Percentiles rank a stretch among this genome's conserved stretches.
Evolutionary conservation across 1,139 yeast genomes (phyloP).

Genomic region (Suhomyces coccinellae): DNA sequence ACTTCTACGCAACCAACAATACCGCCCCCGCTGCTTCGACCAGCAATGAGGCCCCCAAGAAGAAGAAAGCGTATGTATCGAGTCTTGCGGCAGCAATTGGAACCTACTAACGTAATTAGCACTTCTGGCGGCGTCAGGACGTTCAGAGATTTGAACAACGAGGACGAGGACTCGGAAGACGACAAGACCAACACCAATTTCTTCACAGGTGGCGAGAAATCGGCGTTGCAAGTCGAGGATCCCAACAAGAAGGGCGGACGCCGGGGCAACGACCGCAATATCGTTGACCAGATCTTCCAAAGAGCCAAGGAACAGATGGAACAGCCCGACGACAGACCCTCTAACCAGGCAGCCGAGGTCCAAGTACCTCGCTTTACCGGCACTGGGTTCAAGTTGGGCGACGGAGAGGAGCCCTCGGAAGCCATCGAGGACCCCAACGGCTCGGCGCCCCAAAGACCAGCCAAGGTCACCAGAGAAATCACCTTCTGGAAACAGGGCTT

Average conservation of each 20-base stretch:
- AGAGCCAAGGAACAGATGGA: constrained; percentile 46
- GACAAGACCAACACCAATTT: constrained; percentile 70
- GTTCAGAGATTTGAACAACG: constrained; percentile 51
- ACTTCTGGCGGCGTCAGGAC: constrained; percentile 35
- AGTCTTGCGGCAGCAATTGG: background rate
- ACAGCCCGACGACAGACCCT: constrained; percentile 46
- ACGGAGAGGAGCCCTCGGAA: constrained; percentile 50
- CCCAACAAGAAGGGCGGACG: constrained; percentile 56
- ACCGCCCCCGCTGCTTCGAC: background rate
- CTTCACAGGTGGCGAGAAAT: constrained; percentile 95
- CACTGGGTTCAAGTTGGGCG: constrained; percentile 80
- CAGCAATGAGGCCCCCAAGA: constrained; percentile 5
- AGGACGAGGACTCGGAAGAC: constrained; percentile 54
- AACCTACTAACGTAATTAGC: constrained; percentile 6
- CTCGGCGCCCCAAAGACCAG: constrained; percentile 33
- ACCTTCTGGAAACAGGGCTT: constrained; percentile 98
- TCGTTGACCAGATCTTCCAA: constrained; percentile 48
- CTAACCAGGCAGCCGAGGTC: constrained; percentile 26
- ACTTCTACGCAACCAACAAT: constrained; percentile 33
- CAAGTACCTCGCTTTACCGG: constrained; percentile 51
- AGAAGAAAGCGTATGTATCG: constrained; percentile 8
- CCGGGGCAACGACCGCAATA: constrained; percentile 37
- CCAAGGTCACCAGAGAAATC: constrained; percentile 67
- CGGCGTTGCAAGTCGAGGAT: constrained; percentile 90
- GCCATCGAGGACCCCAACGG: constrained; percentile 33